phyloP scores from a whole-genome alignment of 768 basidiomycete species.

The Harrya chromipes region DNA sequence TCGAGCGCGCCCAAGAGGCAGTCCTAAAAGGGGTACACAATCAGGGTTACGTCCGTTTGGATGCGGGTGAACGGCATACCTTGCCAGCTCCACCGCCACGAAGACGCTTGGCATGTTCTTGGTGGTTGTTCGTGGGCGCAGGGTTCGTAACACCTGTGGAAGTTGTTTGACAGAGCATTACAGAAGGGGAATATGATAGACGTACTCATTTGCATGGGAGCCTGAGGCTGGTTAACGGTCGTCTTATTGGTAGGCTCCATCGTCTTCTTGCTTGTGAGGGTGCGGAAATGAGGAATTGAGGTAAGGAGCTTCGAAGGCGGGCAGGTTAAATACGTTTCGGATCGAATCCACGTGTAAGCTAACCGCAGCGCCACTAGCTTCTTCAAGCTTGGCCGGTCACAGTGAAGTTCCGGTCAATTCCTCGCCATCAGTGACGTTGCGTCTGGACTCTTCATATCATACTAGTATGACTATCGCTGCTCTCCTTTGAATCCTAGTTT shows the following conservation, averaged over 20 bases:
- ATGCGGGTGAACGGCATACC: conserved; percentile 33
- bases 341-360: conserved; percentile 12
- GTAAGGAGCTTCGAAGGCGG: not conserved
- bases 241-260: conserved; percentile 32
- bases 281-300: not conserved
- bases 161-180: not conserved
- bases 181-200: conserved; percentile 1
- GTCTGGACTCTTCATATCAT: too few species aligned
- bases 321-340: conserved; percentile 16
- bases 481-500: too few species aligned
- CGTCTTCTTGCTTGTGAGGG: conserved; percentile 28
- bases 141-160: conserved; percentile 46
- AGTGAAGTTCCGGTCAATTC: too few species aligned
- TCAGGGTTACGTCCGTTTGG: not conserved
- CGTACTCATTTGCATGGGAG: conserved; percentile 62
- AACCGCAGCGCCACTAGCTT: conserved; percentile 5
- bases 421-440: too few species aligned
- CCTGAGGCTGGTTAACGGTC: conserved; percentile 55
- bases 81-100: conserved; percentile 72
- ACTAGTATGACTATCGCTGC: too few species aligned
- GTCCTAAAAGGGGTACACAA: conserved; percentile 40
- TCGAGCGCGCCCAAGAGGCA: conserved; percentile 59
- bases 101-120: conserved; percentile 49
- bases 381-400: too few species aligned
- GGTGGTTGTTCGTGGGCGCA: conserved; percentile 40